phyloP scores from a whole-genome alignment of 257 asterid genomes.

The Euphrasia confusa region DNA sequence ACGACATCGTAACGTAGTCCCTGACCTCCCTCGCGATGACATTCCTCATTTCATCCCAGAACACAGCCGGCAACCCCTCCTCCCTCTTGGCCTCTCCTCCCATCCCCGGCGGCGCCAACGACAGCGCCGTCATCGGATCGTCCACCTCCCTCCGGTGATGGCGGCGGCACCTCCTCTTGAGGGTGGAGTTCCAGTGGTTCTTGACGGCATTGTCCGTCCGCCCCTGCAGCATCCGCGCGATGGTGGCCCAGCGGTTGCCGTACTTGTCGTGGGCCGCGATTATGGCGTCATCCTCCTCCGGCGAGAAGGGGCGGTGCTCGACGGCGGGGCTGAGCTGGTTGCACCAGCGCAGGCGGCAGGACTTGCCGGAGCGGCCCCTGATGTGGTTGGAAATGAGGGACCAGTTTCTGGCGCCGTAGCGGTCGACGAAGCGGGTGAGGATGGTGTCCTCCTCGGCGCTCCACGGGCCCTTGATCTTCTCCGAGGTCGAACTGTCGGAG shows the following conservation, averaged over 20 bases:
- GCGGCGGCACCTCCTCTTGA: conserved; percentile 43
- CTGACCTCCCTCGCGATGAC: conserved; percentile 72
- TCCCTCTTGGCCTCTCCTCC: conserved; percentile 29
- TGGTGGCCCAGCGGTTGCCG: conserved; percentile 83
- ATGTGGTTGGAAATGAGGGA: conserved; percentile 65
- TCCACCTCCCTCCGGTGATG: background rate
- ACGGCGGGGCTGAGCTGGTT: conserved; percentile 71
- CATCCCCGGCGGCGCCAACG: conserved; percentile 73
- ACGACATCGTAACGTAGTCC: conserved; percentile 62
- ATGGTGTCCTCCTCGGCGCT: conserved; percentile 78
- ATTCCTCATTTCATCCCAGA: conserved; percentile 74
- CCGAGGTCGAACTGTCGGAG: conserved; percentile 12
- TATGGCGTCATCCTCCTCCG: conserved; percentile 58
- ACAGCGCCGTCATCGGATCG: conserved; percentile 61
- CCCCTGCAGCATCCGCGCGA: conserved; percentile 66
- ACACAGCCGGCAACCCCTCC: conserved; percentile 43
- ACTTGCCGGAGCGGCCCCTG: conserved; percentile 69
- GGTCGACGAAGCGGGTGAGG: conserved; percentile 60
- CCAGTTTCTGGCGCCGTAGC: conserved; percentile 72
- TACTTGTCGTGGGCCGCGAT: conserved; percentile 63
- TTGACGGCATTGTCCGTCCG: conserved; percentile 82
- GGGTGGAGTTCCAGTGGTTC: conserved; percentile 76
- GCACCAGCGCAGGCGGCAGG: conserved; percentile 76
- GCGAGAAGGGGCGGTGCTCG: conserved; percentile 69
- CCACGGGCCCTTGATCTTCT: conserved; percentile 73